These are phyloP conservation scores for Trametes sp. DNA, from an alignment of 1,284 basidiomycete genomes.

Conservation along the genomic window DNA sequence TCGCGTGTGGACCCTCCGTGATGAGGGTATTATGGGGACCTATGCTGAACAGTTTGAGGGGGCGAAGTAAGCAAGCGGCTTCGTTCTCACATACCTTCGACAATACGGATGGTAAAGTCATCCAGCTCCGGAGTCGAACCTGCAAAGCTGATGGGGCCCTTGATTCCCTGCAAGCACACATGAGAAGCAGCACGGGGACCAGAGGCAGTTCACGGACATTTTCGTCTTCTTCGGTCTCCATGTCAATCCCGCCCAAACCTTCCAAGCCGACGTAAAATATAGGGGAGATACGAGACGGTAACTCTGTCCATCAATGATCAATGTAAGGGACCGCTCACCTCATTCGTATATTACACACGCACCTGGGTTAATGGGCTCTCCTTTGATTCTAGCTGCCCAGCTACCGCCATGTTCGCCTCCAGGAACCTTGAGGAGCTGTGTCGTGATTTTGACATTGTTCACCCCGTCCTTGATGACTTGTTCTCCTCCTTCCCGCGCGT, in stretches of 20 bases:
- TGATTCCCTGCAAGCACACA: slow-evolving; percentile 64
- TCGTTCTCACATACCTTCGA: slow-evolving; percentile 65
- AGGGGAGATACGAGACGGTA: slow-evolving; percentile 71
- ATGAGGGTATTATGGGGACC: slow-evolving; percentile 66
- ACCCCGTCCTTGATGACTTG: slow-evolving; percentile 83
- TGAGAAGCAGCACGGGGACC: not conserved
- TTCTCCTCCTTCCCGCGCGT: slow-evolving; percentile 84
- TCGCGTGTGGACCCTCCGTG: slow-evolving; percentile 60
- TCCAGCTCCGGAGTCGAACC: slow-evolving; percentile 83
- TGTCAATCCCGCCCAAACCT: slow-evolving; percentile 81
- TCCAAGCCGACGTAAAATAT: slow-evolving; percentile 91
- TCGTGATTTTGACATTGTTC: slow-evolving; percentile 88
- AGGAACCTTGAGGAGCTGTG: slow-evolving; percentile 84
- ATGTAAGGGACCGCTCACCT: too few relatives aligned
- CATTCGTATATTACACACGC: too few relatives aligned
- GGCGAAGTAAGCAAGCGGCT: too few relatives aligned
- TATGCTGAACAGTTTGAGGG: slow-evolving; percentile 36
- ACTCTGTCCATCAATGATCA: slow-evolving; percentile 47
- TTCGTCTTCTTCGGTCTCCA: slow-evolving; percentile 79
- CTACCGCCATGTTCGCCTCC: slow-evolving; percentile 84
- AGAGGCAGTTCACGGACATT: slow-evolving; percentile 57
- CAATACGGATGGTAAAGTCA: slow-evolving; percentile 81
- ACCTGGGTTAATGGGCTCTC: slow-evolving; percentile 79
- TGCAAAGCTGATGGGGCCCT: slow-evolving; percentile 70
- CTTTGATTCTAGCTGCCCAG: slow-evolving; percentile 91